Conservation (phyloP, 1,284 basidiomycete genomes). For the Ustilago esculenta region DNA sequence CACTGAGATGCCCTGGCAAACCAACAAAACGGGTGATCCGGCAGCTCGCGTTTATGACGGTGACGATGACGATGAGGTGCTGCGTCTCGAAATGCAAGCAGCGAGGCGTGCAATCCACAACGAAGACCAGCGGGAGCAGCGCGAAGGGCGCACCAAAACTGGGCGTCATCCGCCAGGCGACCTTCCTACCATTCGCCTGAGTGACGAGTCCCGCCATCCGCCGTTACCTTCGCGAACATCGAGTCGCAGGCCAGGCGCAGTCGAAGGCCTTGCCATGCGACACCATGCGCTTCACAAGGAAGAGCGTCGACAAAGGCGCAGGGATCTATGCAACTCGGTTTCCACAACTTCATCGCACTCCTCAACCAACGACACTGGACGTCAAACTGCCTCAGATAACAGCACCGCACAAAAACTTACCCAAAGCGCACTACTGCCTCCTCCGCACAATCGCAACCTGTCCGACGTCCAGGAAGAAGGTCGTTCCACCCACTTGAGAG, state of each 20-base stretch:
- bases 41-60: background rate
- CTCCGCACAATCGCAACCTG: constrained; percentile 23
- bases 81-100: constrained; percentile 27
- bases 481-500: constrained; percentile 3
- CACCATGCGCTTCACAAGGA: constrained; percentile 26
- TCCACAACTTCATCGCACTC: constrained; percentile 20
- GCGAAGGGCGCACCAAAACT: background rate
- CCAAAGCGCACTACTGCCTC: constrained; percentile 1
- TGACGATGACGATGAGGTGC: constrained; percentile 19
- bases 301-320: constrained; percentile 23
- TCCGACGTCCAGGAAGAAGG: constrained; percentile 40
- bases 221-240: background rate
- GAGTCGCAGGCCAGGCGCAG: constrained; percentile 36
- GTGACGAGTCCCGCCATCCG: constrained; percentile 20
- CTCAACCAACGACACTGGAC: constrained; percentile 3
- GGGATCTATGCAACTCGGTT: constrained; percentile 15
- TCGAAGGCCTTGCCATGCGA: constrained; percentile 47
- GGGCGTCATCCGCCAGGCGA: constrained; percentile 11
- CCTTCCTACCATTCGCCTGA: constrained; percentile 33
- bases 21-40: no score
- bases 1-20: background rate
- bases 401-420: background rate
- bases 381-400: background rate
- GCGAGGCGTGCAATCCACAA: constrained; percentile 32
- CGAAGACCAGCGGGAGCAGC: constrained; percentile 11